phyloP scores from a whole-genome alignment of 179 eudicot genomes.

The Sideroxylon spinosum region DNA sequence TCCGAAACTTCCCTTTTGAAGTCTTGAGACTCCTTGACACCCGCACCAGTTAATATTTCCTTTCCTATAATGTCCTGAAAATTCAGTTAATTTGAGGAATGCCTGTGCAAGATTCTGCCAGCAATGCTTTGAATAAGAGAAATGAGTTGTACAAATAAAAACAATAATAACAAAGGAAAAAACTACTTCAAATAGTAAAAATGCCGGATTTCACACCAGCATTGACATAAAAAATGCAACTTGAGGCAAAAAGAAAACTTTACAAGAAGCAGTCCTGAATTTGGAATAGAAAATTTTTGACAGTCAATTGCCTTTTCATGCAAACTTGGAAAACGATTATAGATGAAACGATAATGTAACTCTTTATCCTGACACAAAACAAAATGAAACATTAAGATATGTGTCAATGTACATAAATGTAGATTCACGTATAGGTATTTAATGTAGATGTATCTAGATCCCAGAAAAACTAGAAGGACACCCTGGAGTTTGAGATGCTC shows the following conservation, averaged over 20 bases:
- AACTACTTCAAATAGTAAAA: not conserved
- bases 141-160: not conserved
- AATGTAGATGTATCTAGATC: too few relatives aligned
- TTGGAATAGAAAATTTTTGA: not conserved
- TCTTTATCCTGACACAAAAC: conserved; percentile 63
- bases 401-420: too few relatives aligned
- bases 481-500: too few relatives aligned
- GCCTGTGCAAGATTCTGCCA: conserved; percentile 18
- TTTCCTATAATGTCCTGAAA: conserved; percentile 90
- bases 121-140: conserved; percentile 18
- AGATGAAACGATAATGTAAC: conserved; percentile 70
- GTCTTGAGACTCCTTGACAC: conserved; percentile 82
- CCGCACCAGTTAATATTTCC: conserved; percentile 77
- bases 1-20: conserved; percentile 87
- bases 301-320: conserved; percentile 56
- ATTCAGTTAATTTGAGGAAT: conserved; percentile 33
- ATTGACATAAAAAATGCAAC: not conserved
- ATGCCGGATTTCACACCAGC: not conserved
- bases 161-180: not conserved
- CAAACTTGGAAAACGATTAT: conserved; percentile 76
- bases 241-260: not conserved
- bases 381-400: not conserved
- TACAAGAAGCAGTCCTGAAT: not conserved
- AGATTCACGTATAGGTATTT: too few relatives aligned
- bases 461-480: too few relatives aligned